phyloP scores from a whole-genome alignment of 192 early-diverging fungal species.

The Coemansia sp. region DNA sequence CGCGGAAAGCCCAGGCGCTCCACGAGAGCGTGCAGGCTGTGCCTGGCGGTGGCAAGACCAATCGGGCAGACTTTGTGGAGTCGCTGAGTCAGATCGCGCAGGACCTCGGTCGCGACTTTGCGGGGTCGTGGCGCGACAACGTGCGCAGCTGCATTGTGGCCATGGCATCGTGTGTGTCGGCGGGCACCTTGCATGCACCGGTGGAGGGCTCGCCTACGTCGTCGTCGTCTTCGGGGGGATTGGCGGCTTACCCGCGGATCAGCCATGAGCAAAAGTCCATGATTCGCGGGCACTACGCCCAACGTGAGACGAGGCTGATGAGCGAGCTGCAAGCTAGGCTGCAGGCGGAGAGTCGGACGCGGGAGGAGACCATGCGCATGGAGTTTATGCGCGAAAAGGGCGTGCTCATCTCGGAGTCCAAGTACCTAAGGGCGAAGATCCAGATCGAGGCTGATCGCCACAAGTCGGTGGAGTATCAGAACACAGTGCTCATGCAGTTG shows the following conservation, averaged over 20 bases:
- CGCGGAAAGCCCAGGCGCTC: constrained; percentile 1
- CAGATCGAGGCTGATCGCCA: constrained; percentile 12
- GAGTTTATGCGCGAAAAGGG: constrained; percentile 1
- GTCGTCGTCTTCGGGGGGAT: constrained; percentile 11
- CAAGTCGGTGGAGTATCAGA: constrained; percentile 24
- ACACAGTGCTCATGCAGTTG: constrained; percentile 22
- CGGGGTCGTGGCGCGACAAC: constrained; percentile 28
- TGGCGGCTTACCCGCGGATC: constrained; percentile 20
- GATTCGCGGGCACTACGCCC: constrained; percentile 19
- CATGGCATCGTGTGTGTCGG: constrained; percentile 3
- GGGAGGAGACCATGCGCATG: neutral
- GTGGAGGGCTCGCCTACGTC: neutral
- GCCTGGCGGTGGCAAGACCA: neutral
- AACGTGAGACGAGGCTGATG: constrained; percentile 10
- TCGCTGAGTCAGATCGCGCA: constrained; percentile 20
- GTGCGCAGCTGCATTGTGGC: constrained; percentile 19
- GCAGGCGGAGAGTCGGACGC: neutral
- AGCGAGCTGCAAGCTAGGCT: neutral
- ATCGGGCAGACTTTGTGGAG: constrained; percentile 15
- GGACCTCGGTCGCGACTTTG: constrained; percentile 17
- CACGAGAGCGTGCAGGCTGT: constrained; percentile 6
- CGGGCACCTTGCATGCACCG: neutral
- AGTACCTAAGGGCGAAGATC: constrained; percentile 29
- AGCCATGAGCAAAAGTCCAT: constrained; percentile 28
- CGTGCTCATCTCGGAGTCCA: constrained; percentile 14